Conservation (phyloP, 83 land plant species). For the Picea mariana region DNA sequence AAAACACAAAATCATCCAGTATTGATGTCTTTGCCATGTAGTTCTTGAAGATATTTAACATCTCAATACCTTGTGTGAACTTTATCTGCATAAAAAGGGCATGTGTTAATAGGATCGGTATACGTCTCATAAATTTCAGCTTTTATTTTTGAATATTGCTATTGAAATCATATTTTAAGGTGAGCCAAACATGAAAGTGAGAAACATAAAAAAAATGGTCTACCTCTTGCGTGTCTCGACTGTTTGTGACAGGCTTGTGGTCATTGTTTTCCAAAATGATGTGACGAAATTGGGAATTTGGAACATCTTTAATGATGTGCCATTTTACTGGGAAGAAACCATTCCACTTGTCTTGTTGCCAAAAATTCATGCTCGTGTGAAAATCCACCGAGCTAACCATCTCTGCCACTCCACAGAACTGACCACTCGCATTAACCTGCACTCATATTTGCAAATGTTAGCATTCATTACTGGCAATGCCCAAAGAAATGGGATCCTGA, state of each 20-base stretch:
- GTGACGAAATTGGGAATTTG: conserved; percentile 75
- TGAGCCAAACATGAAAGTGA: neutral
- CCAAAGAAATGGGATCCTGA: neutral
- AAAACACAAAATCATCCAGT: conserved; percentile 54
- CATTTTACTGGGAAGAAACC: conserved; percentile 67
- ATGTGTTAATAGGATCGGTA: too few relatives aligned
- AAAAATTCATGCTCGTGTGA: conserved; percentile 62
- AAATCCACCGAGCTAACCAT: conserved; percentile 74
- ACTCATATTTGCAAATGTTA: neutral
- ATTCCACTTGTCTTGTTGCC: conserved; percentile 89
- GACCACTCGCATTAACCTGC: conserved; percentile 85
- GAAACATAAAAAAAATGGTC: too few relatives aligned
- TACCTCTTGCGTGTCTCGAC: conserved; percentile 84
- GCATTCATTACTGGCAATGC: too few relatives aligned
- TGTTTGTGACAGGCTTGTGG: conserved; percentile 73
- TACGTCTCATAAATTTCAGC: neutral
- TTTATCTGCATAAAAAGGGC: conserved; percentile 34
- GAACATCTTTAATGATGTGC: conserved; percentile 75
- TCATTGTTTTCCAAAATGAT: conserved; percentile 78
- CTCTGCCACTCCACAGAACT: conserved; percentile 81
- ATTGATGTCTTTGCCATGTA: conserved; percentile 46
- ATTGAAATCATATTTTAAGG: neutral
- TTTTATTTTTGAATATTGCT: neutral
- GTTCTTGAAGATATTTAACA: conserved; percentile 55
- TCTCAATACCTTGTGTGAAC: conserved; percentile 52